Conservation (phyloP, 345 rosid genomes). For the Erodium maritimum region DNA sequence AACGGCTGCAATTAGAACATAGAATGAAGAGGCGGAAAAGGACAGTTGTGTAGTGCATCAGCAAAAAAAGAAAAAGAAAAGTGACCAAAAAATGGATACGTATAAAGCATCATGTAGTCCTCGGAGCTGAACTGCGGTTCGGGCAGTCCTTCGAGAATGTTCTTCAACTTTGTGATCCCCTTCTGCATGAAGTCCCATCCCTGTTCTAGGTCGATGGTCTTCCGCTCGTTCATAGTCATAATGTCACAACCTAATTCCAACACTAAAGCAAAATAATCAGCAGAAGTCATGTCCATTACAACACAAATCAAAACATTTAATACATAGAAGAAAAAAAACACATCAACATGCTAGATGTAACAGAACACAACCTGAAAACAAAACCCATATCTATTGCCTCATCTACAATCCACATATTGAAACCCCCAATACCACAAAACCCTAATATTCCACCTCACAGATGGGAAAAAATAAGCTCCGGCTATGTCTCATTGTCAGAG, state of each 20-base stretch:
- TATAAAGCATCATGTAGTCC: slow-evolving; percentile 79
- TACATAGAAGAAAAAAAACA: too few species aligned
- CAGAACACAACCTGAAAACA: too few species aligned
- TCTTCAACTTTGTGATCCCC: slow-evolving; percentile 67
- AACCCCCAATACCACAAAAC: background rate
- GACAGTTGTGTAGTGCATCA: too few species aligned
- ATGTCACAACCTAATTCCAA: background rate
- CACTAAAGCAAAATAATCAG: background rate
- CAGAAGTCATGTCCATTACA: background rate
- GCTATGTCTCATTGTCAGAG: background rate
- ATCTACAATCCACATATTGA: background rate
- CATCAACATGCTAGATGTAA: too few species aligned
- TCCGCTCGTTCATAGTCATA: slow-evolving; percentile 40
- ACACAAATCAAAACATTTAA: too few species aligned
- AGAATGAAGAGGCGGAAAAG: too few species aligned
- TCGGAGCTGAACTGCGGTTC: slow-evolving; percentile 55
- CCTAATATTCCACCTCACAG: background rate
- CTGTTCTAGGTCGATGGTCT: slow-evolving; percentile 51
- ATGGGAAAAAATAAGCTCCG: too few species aligned
- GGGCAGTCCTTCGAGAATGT: slow-evolving; percentile 52
- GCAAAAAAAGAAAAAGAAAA: too few species aligned
- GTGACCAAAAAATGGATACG: slow-evolving; percentile 24
- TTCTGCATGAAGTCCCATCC: slow-evolving; percentile 80
- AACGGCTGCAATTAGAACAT: background rate
- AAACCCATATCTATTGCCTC: background rate